Percentiles rank a stretch among this genome's conserved stretches.
Evolutionary conservation across 108 stramenopile genomes (phyloP).

Genomic region (Fistulifera pelliculosa): DNA sequence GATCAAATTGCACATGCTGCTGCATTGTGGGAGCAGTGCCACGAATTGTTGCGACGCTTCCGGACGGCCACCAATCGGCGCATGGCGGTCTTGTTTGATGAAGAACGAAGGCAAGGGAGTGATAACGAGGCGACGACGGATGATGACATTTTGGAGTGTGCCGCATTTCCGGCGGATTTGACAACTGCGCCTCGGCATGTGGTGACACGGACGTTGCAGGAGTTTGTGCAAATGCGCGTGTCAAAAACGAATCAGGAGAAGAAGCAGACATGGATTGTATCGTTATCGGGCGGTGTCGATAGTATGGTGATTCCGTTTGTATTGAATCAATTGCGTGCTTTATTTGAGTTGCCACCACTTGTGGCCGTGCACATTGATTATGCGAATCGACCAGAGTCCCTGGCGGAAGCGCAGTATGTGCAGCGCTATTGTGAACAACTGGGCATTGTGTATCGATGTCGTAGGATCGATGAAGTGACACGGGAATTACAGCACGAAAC

Average conservation of each 20-base stretch:
- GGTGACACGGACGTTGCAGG: slow-evolving; percentile 51
- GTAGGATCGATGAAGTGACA: slow-evolving; percentile 83
- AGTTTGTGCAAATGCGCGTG: slow-evolving; percentile 22
- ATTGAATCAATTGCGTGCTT: slow-evolving; percentile 50
- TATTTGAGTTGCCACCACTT: slow-evolving; percentile 33
- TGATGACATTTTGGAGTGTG: slow-evolving; percentile 66
- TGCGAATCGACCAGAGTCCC: slow-evolving; percentile 91
- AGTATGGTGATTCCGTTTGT: slow-evolving; percentile 92
- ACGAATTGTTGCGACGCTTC: slow-evolving; percentile 68
- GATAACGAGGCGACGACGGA: slow-evolving; percentile 20
- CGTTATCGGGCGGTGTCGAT: slow-evolving; percentile 96
- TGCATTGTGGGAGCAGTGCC: slow-evolving; percentile 30
- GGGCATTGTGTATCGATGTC: slow-evolving; percentile 44
- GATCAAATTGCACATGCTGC: slow-evolving; percentile 27
- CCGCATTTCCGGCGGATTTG: slow-evolving; percentile 71
- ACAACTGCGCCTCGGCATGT: slow-evolving; percentile 33
- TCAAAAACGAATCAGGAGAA: neutral
- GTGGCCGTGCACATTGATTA: slow-evolving; percentile 91
- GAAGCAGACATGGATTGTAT: slow-evolving; percentile 49
- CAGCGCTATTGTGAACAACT: slow-evolving; percentile 59
- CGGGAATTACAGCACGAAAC: slow-evolving; percentile 89
- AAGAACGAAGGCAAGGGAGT: slow-evolving; percentile 54
- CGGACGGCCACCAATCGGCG: slow-evolving; percentile 79
- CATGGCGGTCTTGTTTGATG: slow-evolving; percentile 69
- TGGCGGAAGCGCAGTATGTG: slow-evolving; percentile 83